phyloP scores from a whole-genome alignment of 2,329 filamentous ascomycete species.

The Xylaria sp. region DNA sequence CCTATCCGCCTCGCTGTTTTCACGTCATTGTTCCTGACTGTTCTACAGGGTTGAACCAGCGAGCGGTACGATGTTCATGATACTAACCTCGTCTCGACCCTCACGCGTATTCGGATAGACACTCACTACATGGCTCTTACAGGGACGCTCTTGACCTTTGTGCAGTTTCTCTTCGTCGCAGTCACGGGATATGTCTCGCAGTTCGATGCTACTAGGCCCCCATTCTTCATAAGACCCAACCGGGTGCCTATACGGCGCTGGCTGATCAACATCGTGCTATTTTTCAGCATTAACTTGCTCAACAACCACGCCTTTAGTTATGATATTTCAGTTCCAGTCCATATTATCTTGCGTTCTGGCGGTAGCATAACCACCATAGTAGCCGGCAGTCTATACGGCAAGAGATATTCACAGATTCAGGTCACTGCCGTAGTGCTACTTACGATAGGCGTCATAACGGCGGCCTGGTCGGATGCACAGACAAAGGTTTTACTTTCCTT shows the following conservation, averaged over 20 bases:
- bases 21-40: slow-evolving; percentile 37
- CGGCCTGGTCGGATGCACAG: slow-evolving; percentile 88
- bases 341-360: slow-evolving; percentile 95
- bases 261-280: slow-evolving; percentile 87
- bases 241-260: slow-evolving; percentile 86
- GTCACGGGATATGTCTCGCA: slow-evolving; percentile 80
- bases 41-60: slow-evolving; percentile 77
- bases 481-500: slow-evolving; percentile 63
- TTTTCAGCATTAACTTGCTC: slow-evolving; percentile 92
- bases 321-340: slow-evolving; percentile 93
- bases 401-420: slow-evolving; percentile 83
- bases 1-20: slow-evolving; percentile 30
- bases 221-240: slow-evolving; percentile 79
- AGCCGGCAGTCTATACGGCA: slow-evolving; percentile 88
- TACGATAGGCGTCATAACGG: slow-evolving; percentile 85
- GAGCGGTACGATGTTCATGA: slow-evolving; percentile 68
- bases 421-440: slow-evolving; percentile 83
- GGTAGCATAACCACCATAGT: slow-evolving; percentile 95
- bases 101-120: slow-evolving; percentile 22
- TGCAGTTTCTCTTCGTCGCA: slow-evolving; percentile 87
- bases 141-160: slow-evolving; percentile 89
- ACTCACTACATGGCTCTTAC: slow-evolving; percentile 36
- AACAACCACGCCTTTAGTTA: slow-evolving; percentile 99
- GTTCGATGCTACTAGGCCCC: slow-evolving; percentile 72
- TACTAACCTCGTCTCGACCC: slow-evolving; percentile 21